Base-by-base conservation (phyloP, 345 rosid species). In the Dimocarpus longan region DNA sequence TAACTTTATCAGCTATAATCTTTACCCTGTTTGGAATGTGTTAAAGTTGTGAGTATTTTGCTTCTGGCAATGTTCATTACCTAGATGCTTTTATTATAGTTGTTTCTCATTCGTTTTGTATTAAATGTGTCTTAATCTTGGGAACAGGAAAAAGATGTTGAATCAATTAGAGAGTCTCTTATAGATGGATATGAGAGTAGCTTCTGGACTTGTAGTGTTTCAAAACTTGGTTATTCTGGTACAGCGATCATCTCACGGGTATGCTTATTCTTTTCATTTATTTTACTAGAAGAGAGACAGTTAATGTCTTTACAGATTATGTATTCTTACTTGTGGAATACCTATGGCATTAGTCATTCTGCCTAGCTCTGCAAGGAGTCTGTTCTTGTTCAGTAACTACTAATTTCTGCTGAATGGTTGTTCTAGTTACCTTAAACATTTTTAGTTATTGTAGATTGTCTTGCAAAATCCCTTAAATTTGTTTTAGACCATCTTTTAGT, bases 211-310 rank as follows among this genome's bases (percentile, higher is more conserved):
- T 96, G 98, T 57, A 94, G 99, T 78, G 86, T 80, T 76, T 79
- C 97, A 52, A 94, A 90, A 86, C 98, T 96, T 80, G 99, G 98
- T 81, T 96, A 94, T 88, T 91, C 99, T 71, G 99, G 99, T 73
- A 89, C 98, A 39, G 97, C 99, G 19, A 89, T 96, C 67, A 82
- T 96, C 84, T 96, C 99, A 78, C 88, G 97, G 91, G 99, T 96
- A 91, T 71, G 82, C 76, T 46, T 66, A 66, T 75, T 67, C 19
- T 52, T 52, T 64, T 26, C 28, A 8, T 71, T 24, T 66, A 40
- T 70, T 74, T 68, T 39, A 28, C 19, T 13, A 43, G n/a, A 16
- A 50, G 68, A 28, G 19, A 65, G 10, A 15, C 63, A 9, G 44
- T 64, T 48, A 64, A 11, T 43, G 21, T 46, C 43, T 70, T 63